phyloP scores from a whole-genome alignment of 2,329 filamentous ascomycete species.

The Cordyceps militaris region DNA sequence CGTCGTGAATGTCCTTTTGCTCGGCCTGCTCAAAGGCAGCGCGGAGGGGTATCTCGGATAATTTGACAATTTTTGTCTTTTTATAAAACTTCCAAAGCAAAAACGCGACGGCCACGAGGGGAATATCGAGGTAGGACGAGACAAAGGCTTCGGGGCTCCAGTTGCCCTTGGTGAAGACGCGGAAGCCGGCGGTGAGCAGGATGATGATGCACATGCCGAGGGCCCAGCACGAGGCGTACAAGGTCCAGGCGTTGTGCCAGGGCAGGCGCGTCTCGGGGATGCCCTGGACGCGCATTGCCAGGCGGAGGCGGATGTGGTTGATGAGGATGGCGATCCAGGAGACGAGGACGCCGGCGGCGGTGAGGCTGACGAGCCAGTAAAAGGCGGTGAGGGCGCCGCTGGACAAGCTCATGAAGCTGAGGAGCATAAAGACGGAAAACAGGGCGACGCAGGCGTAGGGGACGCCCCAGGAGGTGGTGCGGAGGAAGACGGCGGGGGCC shows the following conservation, averaged over 20 bases:
- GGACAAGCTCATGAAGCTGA: conserved; percentile 52
- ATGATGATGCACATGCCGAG: conserved; percentile 57
- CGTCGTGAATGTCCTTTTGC: conserved; percentile 10
- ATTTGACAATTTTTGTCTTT: conserved; percentile 47
- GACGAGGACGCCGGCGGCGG: conserved; percentile 54
- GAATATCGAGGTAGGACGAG: conserved; percentile 56
- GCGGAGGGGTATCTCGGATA: conserved; percentile 44
- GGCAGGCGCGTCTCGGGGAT: conserved; percentile 45
- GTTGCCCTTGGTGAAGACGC: conserved; percentile 51
- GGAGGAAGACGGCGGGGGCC: conserved; percentile 49
- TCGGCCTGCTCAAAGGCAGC: conserved; percentile 45
- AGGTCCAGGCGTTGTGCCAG: conserved; percentile 57
- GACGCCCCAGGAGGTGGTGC: conserved; percentile 55
- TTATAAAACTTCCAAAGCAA: conserved; percentile 60
- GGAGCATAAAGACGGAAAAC: conserved; percentile 46
- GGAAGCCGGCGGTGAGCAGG: conserved; percentile 63
- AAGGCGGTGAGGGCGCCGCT: conserved; percentile 56
- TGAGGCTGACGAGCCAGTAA: conserved; percentile 57
- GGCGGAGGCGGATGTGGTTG: conserved; percentile 51
- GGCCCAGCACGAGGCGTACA: conserved; percentile 53
- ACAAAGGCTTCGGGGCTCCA: conserved; percentile 53
- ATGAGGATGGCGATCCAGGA: conserved; percentile 55
- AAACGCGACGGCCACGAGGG: conserved; percentile 50
- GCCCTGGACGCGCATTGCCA: conserved; percentile 48
- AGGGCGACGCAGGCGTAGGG: conserved; percentile 53